Base-by-base conservation (phyloP, 225 moss, liverwort and hornwort genomes). In the Pleurozium schreberi region DNA sequence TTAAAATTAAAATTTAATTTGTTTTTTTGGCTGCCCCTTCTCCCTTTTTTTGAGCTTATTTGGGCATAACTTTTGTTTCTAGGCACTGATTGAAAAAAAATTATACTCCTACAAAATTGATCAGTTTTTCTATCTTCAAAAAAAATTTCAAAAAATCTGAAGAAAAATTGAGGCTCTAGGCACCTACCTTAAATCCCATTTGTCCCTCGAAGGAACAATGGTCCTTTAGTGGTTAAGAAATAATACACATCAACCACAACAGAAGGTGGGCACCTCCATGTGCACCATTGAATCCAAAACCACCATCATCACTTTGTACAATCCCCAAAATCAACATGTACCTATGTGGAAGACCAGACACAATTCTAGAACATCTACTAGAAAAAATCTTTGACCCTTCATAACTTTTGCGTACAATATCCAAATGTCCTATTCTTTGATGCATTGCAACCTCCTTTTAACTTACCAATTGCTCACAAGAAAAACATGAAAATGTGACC, bases 271-370 rank as follows among this genome's bases (percentile, higher is more conserved):
- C 23, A 10, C 40, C 7, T 14, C 23, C 2, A 40, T 2, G 23
- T 23, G 40, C 0, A 0, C 8, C 13, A 13, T 0, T 68, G 0
- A 38, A n/a, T 4, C n/a, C 13, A 25, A 42, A 42, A 42, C 0
- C 9, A 2, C 15, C 15, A 71, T 71, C 42, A 71, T 43, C 3
- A 9, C 15, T 26, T 43, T 43, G 15, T 9, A 1, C 16, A 43
- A 16, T 26, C 27, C 22, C 16, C 23, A 3, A 70, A 71, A 9
- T 27, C 15, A 71, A 27, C 5, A 42, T 43, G 26, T 42, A 43
- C 1, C 6, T 45, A 45, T 2, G 7, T 30, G 4, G 10, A 30
- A 30, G 73, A n/a, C n/a, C n/a, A n/a, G n/a, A 47, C 45, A 30
- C 0, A 0, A 28, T 10, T 30, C 12, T 28, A 10, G 1, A 73